phyloP scores from a whole-genome alignment of 345 rosid genomes.

The Mangifera indica region DNA sequence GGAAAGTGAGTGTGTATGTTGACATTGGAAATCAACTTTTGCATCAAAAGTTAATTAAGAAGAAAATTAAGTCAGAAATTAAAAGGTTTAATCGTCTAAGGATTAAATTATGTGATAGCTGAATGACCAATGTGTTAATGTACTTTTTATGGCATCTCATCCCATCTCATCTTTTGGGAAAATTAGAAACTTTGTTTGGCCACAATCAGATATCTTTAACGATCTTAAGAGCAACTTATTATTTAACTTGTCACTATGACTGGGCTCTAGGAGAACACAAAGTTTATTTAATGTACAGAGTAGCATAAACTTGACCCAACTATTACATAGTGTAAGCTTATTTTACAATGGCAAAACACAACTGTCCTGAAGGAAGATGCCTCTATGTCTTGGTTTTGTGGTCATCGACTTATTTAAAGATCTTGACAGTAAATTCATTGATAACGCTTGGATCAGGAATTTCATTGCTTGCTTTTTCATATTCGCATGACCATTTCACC shows the following conservation, averaged over 20 bases:
- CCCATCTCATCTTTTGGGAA: not conserved
- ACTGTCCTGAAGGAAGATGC: not conserved
- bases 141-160: not conserved
- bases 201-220: no score
- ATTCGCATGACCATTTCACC: conserved; percentile 76
- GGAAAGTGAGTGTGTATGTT: not conserved
- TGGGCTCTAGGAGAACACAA: no score
- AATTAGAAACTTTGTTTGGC: not conserved
- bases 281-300: not conserved
- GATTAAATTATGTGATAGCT: not conserved
- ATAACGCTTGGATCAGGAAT: conserved; percentile 64
- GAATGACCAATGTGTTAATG: not conserved
- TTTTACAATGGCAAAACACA: not conserved
- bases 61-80: not conserved
- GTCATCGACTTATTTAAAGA: conserved; percentile 75
- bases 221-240: no score
- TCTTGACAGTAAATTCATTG: conserved; percentile 71
- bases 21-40: not conserved
- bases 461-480: conserved; percentile 68
- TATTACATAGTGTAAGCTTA: not conserved
- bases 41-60: not conserved
- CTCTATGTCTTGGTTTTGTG: conserved; percentile 35
- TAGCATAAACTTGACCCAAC: not conserved
- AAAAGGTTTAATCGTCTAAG: not conserved
- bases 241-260: no score